phyloP scores from a whole-genome alignment of 1,284 basidiomycete species.

The Melampsora larici-populina region DNA sequence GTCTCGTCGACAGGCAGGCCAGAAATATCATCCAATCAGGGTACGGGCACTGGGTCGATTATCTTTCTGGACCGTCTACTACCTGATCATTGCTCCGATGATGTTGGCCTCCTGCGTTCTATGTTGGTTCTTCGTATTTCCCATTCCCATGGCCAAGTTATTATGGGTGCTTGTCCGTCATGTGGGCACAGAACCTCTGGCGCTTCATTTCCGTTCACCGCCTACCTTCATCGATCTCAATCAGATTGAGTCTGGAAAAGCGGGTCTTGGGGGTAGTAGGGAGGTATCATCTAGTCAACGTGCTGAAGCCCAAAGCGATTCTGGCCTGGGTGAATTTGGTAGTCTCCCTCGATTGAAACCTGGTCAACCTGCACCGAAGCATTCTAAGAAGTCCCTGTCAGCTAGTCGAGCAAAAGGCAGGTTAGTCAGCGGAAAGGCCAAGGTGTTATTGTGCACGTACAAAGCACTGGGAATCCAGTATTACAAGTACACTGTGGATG shows the following conservation, averaged over 20 bases:
- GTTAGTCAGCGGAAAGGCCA: conserved; percentile 59
- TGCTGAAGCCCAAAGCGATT: conserved; percentile 46
- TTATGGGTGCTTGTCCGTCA: conserved; percentile 88
- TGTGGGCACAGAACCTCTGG: conserved; percentile 73
- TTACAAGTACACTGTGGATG: conserved; percentile 98
- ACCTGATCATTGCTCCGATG: conserved; percentile 76
- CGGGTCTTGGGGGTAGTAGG: conserved; percentile 53
- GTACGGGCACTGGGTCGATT: conserved; percentile 58
- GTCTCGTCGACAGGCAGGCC: conserved; percentile 46
- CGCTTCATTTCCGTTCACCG: conserved; percentile 85
- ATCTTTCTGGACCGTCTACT: conserved; percentile 74
- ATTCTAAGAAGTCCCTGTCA: conserved; percentile 52
- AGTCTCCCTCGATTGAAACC: conserved; percentile 63
- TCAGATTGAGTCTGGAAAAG: conserved; percentile 45
- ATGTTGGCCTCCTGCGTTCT: conserved; percentile 79
- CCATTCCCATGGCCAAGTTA: conserved; percentile 96
- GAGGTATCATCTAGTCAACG: conserved; percentile 44
- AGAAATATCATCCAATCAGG: conserved; percentile 44
- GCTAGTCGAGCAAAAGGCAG: conserved; percentile 60
- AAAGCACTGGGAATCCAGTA: conserved; percentile 85
- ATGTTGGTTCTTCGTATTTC: conserved; percentile 89
- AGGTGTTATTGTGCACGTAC: conserved; percentile 91
- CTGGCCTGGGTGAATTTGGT: conserved; percentile 56
- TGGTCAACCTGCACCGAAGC: conserved; percentile 70
- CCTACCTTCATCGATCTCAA: conserved; percentile 59